Evolutionary conservation across 768 basidiomycete genomes (phyloP), one percentile per base, ranked within the genome.

Genomic region (Amanita rubescens): DNA sequence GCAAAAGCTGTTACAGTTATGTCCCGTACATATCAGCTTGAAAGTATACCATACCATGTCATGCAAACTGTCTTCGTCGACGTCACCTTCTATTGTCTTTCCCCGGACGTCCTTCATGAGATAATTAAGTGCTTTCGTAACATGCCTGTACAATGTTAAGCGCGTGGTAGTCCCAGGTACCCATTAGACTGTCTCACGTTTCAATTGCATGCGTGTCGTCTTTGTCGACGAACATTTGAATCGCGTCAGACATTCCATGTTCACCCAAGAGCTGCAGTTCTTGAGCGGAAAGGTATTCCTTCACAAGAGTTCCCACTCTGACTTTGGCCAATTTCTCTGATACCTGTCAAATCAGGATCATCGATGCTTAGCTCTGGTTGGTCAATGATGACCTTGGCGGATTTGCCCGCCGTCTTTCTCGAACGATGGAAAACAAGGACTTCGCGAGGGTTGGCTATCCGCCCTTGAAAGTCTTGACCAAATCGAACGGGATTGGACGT

Each of bases 401-500:
- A 60, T 22, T 76, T 71, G 53, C 74, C 60, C 0, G 77, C 71
- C 24, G 74, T 59, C 61, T 84, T 85, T 68, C 90, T 92, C 38
- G 86, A 76, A 19, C 91, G 85, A 65, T 92, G 85, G 71, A 96
- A 98, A 33, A 90, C 80, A 25, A 99, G 80, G 20, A 96, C 80
- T 64, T 98, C 95, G 24, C 92, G 80, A 14, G 96, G 95, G 64
- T 99, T 99, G 10, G 96, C 96, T 33, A 98, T 79, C 19, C 79
- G 79, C 1, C 90, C 91, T 59, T 85, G 80, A 67, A 97, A 97
- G 65, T 95, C 90, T 65, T 95, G 94, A 1, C 96, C 95, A 65
- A 99, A 96, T 9, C 96, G 87, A 49, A 95, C 87, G 20, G 95
- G 94, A 66, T 99, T 99, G 51, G 89, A 92, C 71, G 92, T 92